Conservation (phyloP, 2,329 filamentous ascomycete genomes). For the Trichoderma semiorbis region DNA sequence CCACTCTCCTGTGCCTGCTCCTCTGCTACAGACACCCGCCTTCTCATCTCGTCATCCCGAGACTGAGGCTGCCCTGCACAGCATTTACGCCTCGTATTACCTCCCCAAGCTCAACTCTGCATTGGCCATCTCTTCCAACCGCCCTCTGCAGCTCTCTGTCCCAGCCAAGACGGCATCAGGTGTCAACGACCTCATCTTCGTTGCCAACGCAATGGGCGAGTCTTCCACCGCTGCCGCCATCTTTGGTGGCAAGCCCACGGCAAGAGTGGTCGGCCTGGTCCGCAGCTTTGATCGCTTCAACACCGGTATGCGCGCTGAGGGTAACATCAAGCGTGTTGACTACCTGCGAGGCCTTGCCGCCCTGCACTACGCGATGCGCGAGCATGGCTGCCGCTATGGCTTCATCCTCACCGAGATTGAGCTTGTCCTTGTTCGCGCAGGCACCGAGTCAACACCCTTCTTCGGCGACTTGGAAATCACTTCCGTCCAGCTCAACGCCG, state of each 20-base stretch:
- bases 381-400: conserved; percentile 88
- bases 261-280: conserved; percentile 75
- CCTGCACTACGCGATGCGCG: conserved; percentile 87
- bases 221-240: conserved; percentile 52
- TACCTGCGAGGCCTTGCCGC: conserved; percentile 85
- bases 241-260: conserved; percentile 46
- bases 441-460: conserved; percentile 66
- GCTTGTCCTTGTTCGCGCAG: conserved; percentile 82
- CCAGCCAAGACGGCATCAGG: conserved; percentile 33
- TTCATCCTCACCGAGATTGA: conserved; percentile 98
- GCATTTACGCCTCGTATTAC: conserved; percentile 74
- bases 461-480: conserved; percentile 85
- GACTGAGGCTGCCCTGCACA: conserved; percentile 71
- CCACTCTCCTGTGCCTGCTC: conserved; percentile 61
- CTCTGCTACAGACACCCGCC: conserved; percentile 58
- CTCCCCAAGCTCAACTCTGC: conserved; percentile 84
- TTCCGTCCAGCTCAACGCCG: conserved; percentile 54
- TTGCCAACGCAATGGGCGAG: conserved; percentile 60
- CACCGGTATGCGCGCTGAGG: conserved; percentile 85
- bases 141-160: conserved; percentile 54
- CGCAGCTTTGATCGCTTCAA: conserved; percentile 94
- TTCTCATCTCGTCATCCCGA: conserved; percentile 66
- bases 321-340: conserved; percentile 78
- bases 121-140: conserved; percentile 69
- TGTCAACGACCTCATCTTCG: conserved; percentile 57